Percentiles rank a stretch among this genome's conserved stretches.
Evolutionary conservation across 208 protist genomes (phyloP).

Genomic region (Phytomonas sp.): DNA sequence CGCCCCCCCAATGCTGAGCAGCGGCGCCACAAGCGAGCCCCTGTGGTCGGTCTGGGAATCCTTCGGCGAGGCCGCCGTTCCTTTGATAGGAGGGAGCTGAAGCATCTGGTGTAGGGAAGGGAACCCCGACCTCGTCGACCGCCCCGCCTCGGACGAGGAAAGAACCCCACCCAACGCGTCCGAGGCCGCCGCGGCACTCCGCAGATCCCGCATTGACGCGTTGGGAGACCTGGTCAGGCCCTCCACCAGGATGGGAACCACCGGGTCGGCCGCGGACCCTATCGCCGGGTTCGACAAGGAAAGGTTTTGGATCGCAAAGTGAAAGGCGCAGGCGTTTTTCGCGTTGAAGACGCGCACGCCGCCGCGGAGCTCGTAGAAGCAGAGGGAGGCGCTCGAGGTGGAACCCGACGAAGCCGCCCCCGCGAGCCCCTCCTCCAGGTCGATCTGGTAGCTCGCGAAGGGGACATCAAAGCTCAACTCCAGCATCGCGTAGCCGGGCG

Average conservation of each 20-base stretch:
- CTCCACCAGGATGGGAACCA: not conserved
- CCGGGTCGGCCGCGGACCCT: not conserved
- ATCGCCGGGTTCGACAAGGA: conserved; percentile 44
- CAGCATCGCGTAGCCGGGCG: conserved; percentile 67
- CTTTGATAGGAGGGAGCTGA: too few species aligned
- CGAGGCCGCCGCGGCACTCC: too few species aligned
- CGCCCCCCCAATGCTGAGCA: conserved; percentile 47
- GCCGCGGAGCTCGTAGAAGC: conserved; percentile 41
- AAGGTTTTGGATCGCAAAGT: conserved; percentile 57
- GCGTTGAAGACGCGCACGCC: conserved; percentile 47
- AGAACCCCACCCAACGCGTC: too few species aligned
- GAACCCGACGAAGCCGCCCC: too few species aligned
- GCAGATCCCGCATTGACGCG: too few species aligned
- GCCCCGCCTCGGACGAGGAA: too few species aligned
- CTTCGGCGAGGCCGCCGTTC: too few species aligned
- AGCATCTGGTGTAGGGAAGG: too few species aligned
- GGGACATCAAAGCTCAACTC: conserved; percentile 43
- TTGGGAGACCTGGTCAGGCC: too few species aligned
- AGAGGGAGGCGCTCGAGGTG: conserved; percentile 11
- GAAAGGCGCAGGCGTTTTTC: conserved; percentile 38
- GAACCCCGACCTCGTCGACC: too few species aligned
- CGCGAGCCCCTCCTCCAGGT: conserved; percentile 37
- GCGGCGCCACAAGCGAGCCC: conserved; percentile 20
- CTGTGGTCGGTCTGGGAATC: conserved; percentile 9
- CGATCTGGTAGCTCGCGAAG: conserved; percentile 33